Evolutionary conservation across 805 yeast species (phyloP).

Genomic region (Spathaspora arborariae): DNA sequence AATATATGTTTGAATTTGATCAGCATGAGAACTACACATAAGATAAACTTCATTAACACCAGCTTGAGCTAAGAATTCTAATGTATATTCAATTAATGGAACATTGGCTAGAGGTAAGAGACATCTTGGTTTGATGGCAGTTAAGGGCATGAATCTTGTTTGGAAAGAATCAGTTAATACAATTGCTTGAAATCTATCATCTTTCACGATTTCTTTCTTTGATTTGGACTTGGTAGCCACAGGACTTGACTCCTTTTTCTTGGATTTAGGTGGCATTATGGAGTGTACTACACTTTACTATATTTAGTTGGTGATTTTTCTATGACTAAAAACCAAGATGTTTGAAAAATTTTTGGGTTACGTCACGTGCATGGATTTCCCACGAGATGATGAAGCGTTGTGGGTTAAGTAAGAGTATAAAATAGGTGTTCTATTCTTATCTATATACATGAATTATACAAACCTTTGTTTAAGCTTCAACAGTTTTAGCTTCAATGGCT

Average conservation of each 20-base stretch:
- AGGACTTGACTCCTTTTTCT: constrained; percentile 4
- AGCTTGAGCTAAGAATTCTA: constrained; percentile 89
- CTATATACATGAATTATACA: background rate
- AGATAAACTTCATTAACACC: constrained; percentile 87
- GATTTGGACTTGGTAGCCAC: constrained; percentile 44
- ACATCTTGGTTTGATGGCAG: constrained; percentile 84
- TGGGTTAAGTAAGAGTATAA: too few relatives aligned
- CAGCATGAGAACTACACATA: constrained; percentile 89
- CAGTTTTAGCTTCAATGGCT: constrained; percentile 1
- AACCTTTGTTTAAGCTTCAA: background rate
- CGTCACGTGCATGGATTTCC: background rate
- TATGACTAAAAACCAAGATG: too few relatives aligned
- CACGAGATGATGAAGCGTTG: too few relatives aligned
- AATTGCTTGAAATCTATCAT: constrained; percentile 85
- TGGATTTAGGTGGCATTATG: constrained; percentile 8
- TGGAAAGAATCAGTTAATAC: constrained; percentile 93
- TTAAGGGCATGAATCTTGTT: constrained; percentile 88
- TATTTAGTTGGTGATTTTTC: background rate
- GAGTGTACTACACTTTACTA: background rate
- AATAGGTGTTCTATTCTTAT: too few relatives aligned
- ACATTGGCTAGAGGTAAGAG: constrained; percentile 87
- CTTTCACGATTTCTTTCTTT: constrained; percentile 58
- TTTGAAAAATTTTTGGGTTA: background rate
- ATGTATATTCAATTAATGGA: constrained; percentile 90
- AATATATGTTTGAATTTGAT: constrained; percentile 78